A percentile compares a stretch with the other conserved stretches of the same genome.
These are phyloP conservation scores for Metarhizium humberi DNA, from an alignment of 2,329 filamentous ascomycete genomes.

Conservation along the genomic window DNA sequence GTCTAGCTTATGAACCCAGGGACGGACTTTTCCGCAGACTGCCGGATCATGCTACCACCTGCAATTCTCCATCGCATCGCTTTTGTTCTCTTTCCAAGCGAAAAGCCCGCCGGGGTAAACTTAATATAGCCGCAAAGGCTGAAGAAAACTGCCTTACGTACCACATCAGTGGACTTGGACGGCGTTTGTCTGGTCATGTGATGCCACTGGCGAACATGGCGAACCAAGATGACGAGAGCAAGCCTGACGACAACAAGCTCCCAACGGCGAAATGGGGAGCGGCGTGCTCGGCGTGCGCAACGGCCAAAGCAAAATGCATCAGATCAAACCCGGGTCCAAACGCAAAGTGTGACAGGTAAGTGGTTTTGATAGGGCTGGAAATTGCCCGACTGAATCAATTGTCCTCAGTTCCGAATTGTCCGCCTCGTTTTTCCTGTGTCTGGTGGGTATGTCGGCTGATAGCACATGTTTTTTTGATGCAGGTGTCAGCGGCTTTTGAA, in stretches of 20 bases:
- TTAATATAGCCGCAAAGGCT: background rate
- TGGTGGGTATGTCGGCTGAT: conserved; percentile 1
- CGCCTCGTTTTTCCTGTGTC: background rate
- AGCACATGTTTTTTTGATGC: background rate
- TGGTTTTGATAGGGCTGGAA: background rate
- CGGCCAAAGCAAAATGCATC: conserved; percentile 41
- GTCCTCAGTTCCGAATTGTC: background rate
- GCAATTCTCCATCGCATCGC: background rate
- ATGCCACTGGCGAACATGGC: conserved; percentile 2
- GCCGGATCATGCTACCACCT: conserved; percentile 1
- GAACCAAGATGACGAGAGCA: conserved; percentile 1
- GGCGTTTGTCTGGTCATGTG: conserved; percentile 5
- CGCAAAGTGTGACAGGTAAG: conserved; percentile 36
- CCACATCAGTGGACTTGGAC: background rate
- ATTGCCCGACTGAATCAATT: background rate
- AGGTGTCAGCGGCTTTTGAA: conserved; percentile 41
- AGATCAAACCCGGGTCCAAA: conserved; percentile 26
- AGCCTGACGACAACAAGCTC: conserved; percentile 18
- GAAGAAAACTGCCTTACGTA: background rate
- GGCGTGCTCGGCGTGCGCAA: conserved; percentile 37
- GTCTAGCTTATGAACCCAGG: conserved; percentile 1
- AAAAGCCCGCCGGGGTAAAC: conserved; percentile 12
- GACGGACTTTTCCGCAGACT: conserved; percentile 8
- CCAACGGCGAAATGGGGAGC: conserved; percentile 38
- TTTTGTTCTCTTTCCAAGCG: background rate